These are phyloP conservation scores for Pinus tabuliformis DNA, from an alignment of 75 land plant genomes.

Conservation along the genomic window DNA sequence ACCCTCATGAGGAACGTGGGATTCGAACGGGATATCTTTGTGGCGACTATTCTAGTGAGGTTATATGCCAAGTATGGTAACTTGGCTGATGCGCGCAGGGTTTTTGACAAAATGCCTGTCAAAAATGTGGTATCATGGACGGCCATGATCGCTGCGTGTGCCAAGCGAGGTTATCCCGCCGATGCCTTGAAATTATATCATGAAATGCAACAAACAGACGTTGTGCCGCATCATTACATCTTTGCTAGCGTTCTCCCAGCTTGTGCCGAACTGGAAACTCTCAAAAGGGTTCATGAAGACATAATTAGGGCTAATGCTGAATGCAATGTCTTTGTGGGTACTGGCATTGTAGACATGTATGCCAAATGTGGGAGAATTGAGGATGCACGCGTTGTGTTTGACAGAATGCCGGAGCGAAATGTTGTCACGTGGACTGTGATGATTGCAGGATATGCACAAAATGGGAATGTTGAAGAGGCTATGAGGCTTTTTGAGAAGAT, in stretches of 20 bases:
- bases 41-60: constrained; percentile 46
- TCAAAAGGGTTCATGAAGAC: constrained; percentile 39
- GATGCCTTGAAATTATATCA: constrained; percentile 36
- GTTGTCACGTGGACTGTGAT: constrained; percentile 59
- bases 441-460: constrained; percentile 56
- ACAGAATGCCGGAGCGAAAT: constrained; percentile 32
- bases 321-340: constrained; percentile 35
- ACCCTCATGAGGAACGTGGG: constrained; percentile 33
- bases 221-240: constrained; percentile 44
- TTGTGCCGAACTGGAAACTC: constrained; percentile 16
- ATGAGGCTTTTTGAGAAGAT: constrained; percentile 29
- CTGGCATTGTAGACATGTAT: constrained; percentile 57
- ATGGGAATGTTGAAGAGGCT: constrained; percentile 36
- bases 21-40: constrained; percentile 30
- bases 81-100: constrained; percentile 27
- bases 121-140: constrained; percentile 63
- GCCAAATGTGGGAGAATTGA: constrained; percentile 39
- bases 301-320: constrained; percentile 27
- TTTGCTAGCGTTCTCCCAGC: constrained; percentile 57
- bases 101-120: constrained; percentile 43
- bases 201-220: constrained; percentile 31
- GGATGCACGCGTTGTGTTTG: constrained; percentile 43
- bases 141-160: constrained; percentile 59
- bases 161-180: constrained; percentile 34
- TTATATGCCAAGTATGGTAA: constrained; percentile 45